Evolutionary conservation across 805 yeast species (phyloP).

Genomic region (Sugiyamaella americana): DNA sequence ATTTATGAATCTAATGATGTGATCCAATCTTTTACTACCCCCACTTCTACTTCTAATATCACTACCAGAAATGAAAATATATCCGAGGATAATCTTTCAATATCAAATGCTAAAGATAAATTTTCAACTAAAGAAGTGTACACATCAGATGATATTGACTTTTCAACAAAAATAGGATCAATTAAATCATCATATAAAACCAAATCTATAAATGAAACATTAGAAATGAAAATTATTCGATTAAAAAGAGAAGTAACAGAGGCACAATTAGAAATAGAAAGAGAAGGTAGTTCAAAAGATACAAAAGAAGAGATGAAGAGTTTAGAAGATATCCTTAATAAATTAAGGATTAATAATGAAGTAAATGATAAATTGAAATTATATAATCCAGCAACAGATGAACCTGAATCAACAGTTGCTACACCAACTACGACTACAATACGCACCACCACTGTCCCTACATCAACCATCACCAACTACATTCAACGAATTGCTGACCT

Average conservation of each 20-base stretch:
- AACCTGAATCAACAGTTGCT: not conserved
- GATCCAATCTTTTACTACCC: not conserved
- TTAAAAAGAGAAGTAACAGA: constrained; percentile 20
- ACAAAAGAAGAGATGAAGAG: constrained; percentile 18
- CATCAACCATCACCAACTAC: not conserved
- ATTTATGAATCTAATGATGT: constrained; percentile 18
- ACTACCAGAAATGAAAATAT: constrained; percentile 6
- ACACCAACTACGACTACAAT: not conserved
- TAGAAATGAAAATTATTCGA: constrained; percentile 17
- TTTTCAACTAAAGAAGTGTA: constrained; percentile 17
- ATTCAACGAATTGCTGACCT: constrained; percentile 16
- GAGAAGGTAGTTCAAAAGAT: constrained; percentile 17
- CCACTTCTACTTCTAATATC: not conserved
- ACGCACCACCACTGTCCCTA: too few species aligned
- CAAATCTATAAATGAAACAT: constrained; percentile 11
- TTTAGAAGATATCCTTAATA: constrained; percentile 4
- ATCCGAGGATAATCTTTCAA: constrained; percentile 2
- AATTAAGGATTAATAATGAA: constrained; percentile 1
- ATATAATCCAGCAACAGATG: constrained; percentile 3
- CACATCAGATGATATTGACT: constrained; percentile 11
- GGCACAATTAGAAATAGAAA: constrained; percentile 4
- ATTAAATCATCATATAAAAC: constrained; percentile 9
- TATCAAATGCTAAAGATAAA: constrained; percentile 2
- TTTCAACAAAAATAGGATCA: constrained; percentile 11
- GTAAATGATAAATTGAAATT: not conserved